Percentiles rank a stretch among this genome's conserved stretches.
Conservation (phyloP, 2,329 filamentous ascomycete genomes). For the Lanzia echinophila region DNA sequence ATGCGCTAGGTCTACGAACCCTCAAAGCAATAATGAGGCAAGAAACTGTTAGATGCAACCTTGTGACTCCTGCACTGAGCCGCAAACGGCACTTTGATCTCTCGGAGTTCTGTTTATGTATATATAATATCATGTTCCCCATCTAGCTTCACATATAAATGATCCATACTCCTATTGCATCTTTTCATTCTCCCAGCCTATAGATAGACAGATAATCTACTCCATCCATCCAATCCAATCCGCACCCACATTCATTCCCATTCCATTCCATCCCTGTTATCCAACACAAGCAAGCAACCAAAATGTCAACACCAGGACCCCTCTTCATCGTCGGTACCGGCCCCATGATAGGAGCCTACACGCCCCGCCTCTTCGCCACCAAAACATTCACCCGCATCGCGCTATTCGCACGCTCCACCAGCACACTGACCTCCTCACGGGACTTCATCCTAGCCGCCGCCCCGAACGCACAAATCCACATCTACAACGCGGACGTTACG, state of each 20-base stretch:
- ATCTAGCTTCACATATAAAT: not conserved
- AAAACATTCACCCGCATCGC: not conserved
- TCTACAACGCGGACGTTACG: not conserved
- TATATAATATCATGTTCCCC: not conserved
- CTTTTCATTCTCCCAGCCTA: not conserved
- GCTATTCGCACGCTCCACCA: not conserved
- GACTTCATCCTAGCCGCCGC: conserved; percentile 32
- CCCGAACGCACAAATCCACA: not conserved
- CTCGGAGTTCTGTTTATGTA: not conserved
- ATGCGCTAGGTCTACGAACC: too few species aligned
- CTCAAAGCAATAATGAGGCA: too few species aligned
- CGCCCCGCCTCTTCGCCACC: conserved; percentile 1
- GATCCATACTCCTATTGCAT: not conserved
- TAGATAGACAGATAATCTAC: not conserved
- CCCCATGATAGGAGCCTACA: conserved; percentile 8
- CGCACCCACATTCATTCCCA: not conserved
- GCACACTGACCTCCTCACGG: not conserved
- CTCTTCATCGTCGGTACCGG: conserved; percentile 7
- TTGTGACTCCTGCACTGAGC: too few species aligned
- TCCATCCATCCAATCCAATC: not conserved
- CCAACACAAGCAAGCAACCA: not conserved
- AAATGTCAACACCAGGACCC: conserved; percentile 5
- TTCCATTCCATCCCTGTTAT: not conserved
- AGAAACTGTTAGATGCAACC: too few species aligned
- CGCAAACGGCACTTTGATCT: too few species aligned